These are phyloP conservation scores for Neobulgaria alba DNA, from an alignment of 2,329 filamentous ascomycete genomes.

Conservation along the genomic window DNA sequence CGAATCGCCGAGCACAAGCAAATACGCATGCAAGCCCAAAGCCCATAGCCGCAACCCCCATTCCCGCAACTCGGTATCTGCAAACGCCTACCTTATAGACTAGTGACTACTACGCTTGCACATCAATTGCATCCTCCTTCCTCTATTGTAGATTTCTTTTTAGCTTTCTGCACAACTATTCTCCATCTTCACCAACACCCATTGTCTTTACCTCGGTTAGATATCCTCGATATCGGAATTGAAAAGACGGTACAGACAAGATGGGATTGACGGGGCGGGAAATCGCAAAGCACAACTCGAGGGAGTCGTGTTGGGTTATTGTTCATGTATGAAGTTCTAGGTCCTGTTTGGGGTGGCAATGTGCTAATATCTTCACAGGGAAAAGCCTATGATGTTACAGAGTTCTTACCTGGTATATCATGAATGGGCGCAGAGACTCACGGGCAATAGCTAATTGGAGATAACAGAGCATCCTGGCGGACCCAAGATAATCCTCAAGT, in stretches of 20 bases:
- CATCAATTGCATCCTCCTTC: too few relatives aligned
- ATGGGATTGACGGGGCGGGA: slow-evolving; percentile 42
- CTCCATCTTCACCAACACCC: too few relatives aligned
- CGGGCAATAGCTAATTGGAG: slow-evolving; percentile 2
- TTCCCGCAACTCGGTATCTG: too few relatives aligned
- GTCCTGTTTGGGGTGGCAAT: slow-evolving; percentile 9
- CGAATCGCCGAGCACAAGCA: too few relatives aligned
- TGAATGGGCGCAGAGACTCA: neutral
- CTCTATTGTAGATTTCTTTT: too few relatives aligned
- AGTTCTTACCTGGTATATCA: slow-evolving; percentile 63
- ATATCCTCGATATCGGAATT: neutral
- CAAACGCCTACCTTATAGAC: too few relatives aligned
- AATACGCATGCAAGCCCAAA: too few relatives aligned
- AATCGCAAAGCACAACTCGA: slow-evolving; percentile 65
- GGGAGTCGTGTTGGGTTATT: slow-evolving; percentile 86
- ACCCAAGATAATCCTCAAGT: slow-evolving; percentile 90
- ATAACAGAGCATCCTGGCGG: slow-evolving; percentile 73
- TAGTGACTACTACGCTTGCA: too few relatives aligned
- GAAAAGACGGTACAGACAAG: too few relatives aligned
- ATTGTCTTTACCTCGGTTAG: slow-evolving; percentile 11
- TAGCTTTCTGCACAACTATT: too few relatives aligned
- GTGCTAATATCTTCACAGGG: slow-evolving; percentile 37
- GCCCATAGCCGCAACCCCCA: too few relatives aligned
- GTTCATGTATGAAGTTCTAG: slow-evolving; percentile 53
- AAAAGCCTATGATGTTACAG: slow-evolving; percentile 82